These are phyloP conservation scores for Solanum microdontum DNA, from an alignment of 257 asterid genomes.

Conservation along the genomic window DNA sequence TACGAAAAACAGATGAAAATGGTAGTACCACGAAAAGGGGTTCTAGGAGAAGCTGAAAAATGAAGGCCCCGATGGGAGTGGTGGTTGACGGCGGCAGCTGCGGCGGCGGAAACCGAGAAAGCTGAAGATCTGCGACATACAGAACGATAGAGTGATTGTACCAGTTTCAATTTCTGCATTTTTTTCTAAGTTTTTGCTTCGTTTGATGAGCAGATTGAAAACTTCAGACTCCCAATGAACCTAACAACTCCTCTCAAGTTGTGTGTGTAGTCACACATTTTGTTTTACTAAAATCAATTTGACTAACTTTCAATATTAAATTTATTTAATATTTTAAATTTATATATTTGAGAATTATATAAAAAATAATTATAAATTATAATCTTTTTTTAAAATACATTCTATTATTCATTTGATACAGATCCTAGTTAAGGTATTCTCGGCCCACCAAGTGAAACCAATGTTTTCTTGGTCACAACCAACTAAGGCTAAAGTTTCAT, in stretches of 20 bases:
- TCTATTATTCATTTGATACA: no score
- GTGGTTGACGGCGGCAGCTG: neutral
- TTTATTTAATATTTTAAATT: no score
- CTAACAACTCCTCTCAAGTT: neutral
- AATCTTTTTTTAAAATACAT: no score
- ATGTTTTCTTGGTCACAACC: no score
- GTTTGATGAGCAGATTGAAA: neutral
- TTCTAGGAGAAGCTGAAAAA: neutral
- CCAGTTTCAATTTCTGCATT: neutral
- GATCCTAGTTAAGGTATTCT: no score
- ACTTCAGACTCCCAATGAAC: neutral
- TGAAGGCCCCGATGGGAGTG: neutral
- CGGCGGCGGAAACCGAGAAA: neutral
- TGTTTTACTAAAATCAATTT: neutral
- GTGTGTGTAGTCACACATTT: neutral
- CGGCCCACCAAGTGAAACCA: no score
- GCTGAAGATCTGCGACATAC: neutral
- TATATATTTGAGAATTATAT: no score
- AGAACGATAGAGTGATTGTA: neutral
- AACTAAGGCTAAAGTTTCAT: no score
- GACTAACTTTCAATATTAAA: neutral
- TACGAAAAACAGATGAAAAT: neutral
- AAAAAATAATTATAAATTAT: neutral
- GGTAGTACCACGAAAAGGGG: neutral
- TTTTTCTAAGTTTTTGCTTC: neutral